phyloP scores from a whole-genome alignment of 202 grass and related monocot species.

The Panicum virgatum region DNA sequence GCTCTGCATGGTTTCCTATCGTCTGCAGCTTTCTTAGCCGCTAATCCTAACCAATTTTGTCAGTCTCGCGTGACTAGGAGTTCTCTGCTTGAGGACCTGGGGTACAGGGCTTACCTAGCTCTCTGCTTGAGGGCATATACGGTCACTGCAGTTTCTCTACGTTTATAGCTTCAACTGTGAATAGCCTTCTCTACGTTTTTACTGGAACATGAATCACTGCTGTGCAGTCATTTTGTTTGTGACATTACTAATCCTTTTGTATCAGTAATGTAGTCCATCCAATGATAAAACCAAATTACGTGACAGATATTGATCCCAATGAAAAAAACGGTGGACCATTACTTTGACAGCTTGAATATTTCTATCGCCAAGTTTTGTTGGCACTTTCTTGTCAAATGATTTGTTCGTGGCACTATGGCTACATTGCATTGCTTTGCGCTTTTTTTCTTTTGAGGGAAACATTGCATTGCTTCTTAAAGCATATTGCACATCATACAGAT shows the following conservation, averaged over 20 bases:
- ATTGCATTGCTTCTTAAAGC: not conserved
- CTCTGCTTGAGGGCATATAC: constrained; percentile 47
- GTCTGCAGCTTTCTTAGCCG: constrained; percentile 49
- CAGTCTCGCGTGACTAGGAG: constrained; percentile 25
- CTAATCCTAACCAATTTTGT: constrained; percentile 6
- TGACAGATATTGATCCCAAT: not conserved
- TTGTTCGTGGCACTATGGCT: not conserved
- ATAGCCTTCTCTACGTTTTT: constrained; percentile 14
- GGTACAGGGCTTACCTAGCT: constrained; percentile 14
- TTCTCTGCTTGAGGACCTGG: constrained; percentile 52
- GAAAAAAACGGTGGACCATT: not conserved
- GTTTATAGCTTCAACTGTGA: not conserved
- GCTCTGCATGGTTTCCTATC: constrained; percentile 6
- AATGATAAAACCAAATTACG: not conserved
- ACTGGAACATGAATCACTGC: not conserved
- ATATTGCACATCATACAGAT: too few species aligned
- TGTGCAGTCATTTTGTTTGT: not conserved
- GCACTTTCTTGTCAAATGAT: too few species aligned
- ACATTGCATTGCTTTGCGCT: not conserved
- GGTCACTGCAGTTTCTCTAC: constrained; percentile 6
- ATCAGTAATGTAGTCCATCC: not conserved
- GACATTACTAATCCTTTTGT: not conserved
- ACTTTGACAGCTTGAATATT: not conserved
- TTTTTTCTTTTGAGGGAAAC: too few species aligned
- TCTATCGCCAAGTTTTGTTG: not conserved